Evolutionary conservation across 352 stramenopile genomes (phyloP).

Genomic region (Poterioochromonas sp.): DNA sequence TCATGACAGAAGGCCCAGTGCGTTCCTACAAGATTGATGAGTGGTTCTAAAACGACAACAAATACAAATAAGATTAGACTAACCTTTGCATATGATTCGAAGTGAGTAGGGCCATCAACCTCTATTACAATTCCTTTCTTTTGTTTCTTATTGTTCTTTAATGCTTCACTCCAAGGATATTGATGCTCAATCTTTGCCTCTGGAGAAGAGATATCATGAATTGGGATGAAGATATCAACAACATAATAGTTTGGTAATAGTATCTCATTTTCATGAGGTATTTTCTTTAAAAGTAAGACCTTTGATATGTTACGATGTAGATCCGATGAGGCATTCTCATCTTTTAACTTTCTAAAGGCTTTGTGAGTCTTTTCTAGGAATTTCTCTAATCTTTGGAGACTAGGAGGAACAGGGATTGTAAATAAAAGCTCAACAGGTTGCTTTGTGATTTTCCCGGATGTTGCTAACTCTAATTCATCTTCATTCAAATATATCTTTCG

Average conservation of each 20-base stretch:
- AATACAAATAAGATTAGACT: neutral
- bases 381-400: too few species aligned
- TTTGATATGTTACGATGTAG: neutral
- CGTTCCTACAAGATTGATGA: neutral
- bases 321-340: too few species aligned
- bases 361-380: too few species aligned
- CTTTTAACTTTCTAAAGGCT: too few species aligned
- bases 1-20: neutral
- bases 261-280: neutral
- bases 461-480: too few species aligned
- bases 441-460: too few species aligned
- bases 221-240: neutral
- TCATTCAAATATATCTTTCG: too few species aligned
- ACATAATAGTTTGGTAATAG: neutral
- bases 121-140: neutral
- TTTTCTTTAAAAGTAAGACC: neutral
- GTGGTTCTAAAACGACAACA: neutral
- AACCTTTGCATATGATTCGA: neutral
- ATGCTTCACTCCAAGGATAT: too few species aligned
- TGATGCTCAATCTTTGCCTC: too few species aligned
- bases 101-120: neutral
- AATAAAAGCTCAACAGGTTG: too few species aligned
- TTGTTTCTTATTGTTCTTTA: neutral
- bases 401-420: too few species aligned
- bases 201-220: neutral